Base-by-base conservation (phyloP, 257 asterid genomes). In the Verbascum thapsus region DNA sequence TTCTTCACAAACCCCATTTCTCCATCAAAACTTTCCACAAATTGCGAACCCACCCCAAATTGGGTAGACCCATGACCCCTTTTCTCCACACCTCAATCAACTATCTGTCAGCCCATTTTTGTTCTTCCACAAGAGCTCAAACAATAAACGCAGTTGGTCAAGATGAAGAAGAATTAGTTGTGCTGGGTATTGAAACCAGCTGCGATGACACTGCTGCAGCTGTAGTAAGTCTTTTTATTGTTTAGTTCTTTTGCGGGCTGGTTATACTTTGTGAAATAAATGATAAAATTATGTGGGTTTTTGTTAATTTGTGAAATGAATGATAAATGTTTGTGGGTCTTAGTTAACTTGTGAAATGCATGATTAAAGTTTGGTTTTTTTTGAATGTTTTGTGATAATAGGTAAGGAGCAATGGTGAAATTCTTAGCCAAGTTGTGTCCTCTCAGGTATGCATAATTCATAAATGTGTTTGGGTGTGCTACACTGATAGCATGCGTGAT, bases 201-300 rank as follows among this genome's bases (percentile, higher is more conserved):
- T 92, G 97, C 7, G 99, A 92, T 68, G 96, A 92, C 71, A 92
- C 99, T 13, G 99, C 97, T 8, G 99, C 97, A 42, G 97, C 97
- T 17, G 84, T 92, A 59, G 99, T 92, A 79, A 77, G 96, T 74
- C 35, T 37, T 58, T 39, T 53, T 60, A 32, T 15, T 47, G 13
- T 18, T 62, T 17, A 20, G 56, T 32, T 44, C 50, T 62, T 59
- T 50, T 19, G 32, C 48, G 53, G 55, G 60, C 35, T 16, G 47
- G 13, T 26, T 26, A 55, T 38, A 52, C 52, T 60, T 64, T 67
- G 60, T 49, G 40, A 61, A 50, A 19, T 60, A 57, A 45, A 49
- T 16, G 23, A 39, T 30, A 53, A 61, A 44, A 34, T 19, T 17
- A 70, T 71, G 42, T 64, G 68, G 73, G 69, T 73, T 64, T 58